A percentile compares a stretch with the other conserved stretches of the same genome.
Conservation (phyloP, 2,329 filamentous ascomycete genomes). For the Arachnomyces sp. region DNA sequence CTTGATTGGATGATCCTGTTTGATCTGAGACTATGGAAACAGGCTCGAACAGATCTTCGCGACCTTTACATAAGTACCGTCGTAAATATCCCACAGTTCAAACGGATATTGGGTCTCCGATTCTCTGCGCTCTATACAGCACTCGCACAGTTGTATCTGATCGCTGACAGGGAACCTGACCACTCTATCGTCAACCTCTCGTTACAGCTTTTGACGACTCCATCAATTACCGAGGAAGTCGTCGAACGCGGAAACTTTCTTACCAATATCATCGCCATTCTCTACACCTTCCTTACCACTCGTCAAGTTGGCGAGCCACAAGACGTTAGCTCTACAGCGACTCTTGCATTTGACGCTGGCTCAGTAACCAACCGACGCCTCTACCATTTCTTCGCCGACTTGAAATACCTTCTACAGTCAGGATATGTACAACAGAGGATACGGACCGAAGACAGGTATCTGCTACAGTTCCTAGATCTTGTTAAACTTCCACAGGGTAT, state of each 20-base stretch:
- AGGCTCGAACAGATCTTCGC: conserved; percentile 77
- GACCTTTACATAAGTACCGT: conserved; percentile 95
- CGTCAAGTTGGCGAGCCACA: conserved; percentile 90
- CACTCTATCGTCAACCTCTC: conserved; percentile 98
- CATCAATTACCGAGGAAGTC: conserved; percentile 91
- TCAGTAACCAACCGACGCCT: conserved; percentile 91
- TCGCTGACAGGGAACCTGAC: conserved; percentile 91
- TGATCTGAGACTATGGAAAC: conserved; percentile 94
- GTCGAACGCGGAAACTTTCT: conserved; percentile 93
- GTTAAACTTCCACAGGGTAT: conserved; percentile 96
- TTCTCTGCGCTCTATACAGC: conserved; percentile 93
- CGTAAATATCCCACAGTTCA: conserved; percentile 91
- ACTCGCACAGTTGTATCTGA: conserved; percentile 86
- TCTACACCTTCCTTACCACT: conserved; percentile 95
- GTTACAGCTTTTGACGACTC: conserved; percentile 90
- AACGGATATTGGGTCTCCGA: conserved; percentile 82
- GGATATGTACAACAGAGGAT: conserved; percentile 80
- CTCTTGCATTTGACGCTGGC: conserved; percentile 85
- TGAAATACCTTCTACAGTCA: conserved; percentile 83
- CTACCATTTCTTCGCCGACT: conserved; percentile 95
- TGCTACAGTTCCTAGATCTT: conserved; percentile 89
- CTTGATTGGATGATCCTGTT: conserved; percentile 93
- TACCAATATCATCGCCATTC: conserved; percentile 86
- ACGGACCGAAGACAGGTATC: conserved; percentile 73
- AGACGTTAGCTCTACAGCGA: conserved; percentile 76